A percentile compares a stretch with the other conserved stretches of the same genome.
These are phyloP conservation scores for Eutrema japonicum DNA, from an alignment of 345 rosid genomes.

Conservation along the genomic window DNA sequence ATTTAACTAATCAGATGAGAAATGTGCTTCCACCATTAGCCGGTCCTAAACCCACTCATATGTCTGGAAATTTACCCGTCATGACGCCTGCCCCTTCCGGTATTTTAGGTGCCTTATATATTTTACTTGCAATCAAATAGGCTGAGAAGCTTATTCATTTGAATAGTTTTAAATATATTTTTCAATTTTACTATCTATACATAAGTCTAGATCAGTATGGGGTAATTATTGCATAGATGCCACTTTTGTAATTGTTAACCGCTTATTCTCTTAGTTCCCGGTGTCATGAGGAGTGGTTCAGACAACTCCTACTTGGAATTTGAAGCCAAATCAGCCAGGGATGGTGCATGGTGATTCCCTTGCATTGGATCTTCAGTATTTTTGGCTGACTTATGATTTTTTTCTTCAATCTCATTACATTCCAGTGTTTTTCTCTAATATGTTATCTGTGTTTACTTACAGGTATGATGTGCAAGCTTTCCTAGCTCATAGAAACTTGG, in stretches of 20 bases:
- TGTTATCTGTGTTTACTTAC: slow-evolving; percentile 31
- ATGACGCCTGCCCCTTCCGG: slow-evolving; percentile 62
- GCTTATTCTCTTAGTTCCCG: slow-evolving; percentile 47
- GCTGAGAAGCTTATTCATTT: slow-evolving; percentile 13
- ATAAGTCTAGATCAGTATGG: slow-evolving; percentile 21
- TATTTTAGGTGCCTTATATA: slow-evolving; percentile 39
- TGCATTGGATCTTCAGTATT: slow-evolving; percentile 17
- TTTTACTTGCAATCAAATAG: slow-evolving; percentile 3
- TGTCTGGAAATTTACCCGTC: slow-evolving; percentile 54
- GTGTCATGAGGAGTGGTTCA: slow-evolving; percentile 60
- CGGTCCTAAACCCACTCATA: slow-evolving; percentile 54
- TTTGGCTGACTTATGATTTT: slow-evolving; percentile 13
- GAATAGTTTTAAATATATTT: neutral
- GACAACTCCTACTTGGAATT: slow-evolving; percentile 77
- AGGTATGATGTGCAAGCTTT: slow-evolving; percentile 91
- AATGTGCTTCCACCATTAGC: slow-evolving; percentile 63
- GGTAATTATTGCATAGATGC: slow-evolving; percentile 2
- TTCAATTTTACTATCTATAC: neutral
- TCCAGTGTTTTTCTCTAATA: slow-evolving; percentile 10
- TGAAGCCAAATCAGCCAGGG: slow-evolving; percentile 96
- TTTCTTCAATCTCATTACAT: slow-evolving; percentile 19
- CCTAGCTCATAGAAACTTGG: slow-evolving; percentile 73
- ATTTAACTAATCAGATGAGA: slow-evolving; percentile 59
- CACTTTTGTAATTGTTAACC: slow-evolving; percentile 17
- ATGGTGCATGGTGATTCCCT: slow-evolving; percentile 91